Conservation (phyloP, 2,329 filamentous ascomycete genomes). For the Pseudogymnoascus sp. region DNA sequence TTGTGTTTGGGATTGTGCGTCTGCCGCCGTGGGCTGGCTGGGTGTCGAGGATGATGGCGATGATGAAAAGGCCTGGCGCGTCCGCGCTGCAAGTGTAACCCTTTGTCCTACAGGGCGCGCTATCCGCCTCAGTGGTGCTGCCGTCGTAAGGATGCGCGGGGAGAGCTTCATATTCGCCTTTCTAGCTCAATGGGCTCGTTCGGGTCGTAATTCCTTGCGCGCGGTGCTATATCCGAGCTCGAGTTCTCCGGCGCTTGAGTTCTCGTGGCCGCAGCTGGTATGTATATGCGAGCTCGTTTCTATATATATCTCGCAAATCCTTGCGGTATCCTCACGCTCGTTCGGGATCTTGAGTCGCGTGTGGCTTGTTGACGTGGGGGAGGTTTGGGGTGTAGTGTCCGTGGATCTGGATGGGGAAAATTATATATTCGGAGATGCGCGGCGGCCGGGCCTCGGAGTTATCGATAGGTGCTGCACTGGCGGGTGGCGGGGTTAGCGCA, state of each 20-base stretch:
- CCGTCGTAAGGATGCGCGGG: not conserved
- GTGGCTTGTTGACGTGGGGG: not conserved
- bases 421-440: not conserved
- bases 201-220: no score
- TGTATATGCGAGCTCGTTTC: not conserved
- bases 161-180: not conserved
- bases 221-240: no score
- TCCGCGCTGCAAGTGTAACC: not conserved
- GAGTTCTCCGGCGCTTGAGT: no score
- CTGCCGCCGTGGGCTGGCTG: not conserved
- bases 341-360: no score
- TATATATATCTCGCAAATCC: not conserved
- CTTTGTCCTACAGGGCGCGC: not conserved
- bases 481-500: no score
- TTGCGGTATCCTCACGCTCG: not conserved
- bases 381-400: not conserved
- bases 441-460: no score
- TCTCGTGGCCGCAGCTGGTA: not conserved
- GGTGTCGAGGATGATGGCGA: not conserved
- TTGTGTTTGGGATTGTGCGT: no score
- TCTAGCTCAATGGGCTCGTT: no score
- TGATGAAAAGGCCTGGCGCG: not conserved
- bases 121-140: not conserved
- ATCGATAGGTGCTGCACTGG: no score
- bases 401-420: not conserved